Conservation (phyloP, 768 basidiomycete species). For the Macrolepiota fuliginosa region DNA sequence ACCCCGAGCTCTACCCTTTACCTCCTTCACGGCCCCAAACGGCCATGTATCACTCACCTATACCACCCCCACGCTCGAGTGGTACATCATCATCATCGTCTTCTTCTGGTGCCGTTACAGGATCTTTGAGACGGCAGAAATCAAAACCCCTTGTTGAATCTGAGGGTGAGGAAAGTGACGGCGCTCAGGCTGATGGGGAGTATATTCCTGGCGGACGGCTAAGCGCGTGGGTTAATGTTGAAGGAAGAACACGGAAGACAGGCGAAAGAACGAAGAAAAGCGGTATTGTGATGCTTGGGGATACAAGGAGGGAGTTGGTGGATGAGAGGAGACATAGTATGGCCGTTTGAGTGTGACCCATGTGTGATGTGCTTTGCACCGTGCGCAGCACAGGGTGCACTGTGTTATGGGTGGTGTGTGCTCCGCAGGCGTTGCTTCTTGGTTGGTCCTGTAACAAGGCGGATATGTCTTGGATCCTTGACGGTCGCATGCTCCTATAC, state of each 20-base stretch:
- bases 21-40: slow-evolving; percentile 35
- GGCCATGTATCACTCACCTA: slow-evolving; percentile 28
- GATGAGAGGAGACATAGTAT: slow-evolving; percentile 68
- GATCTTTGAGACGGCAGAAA: slow-evolving; percentile 47
- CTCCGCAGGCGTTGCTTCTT: background rate
- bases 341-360: slow-evolving; percentile 41
- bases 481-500: background rate
- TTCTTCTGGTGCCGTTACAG: slow-evolving; percentile 21
- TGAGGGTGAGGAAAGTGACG: slow-evolving; percentile 62
- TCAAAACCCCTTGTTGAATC: slow-evolving; percentile 47
- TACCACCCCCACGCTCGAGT: slow-evolving; percentile 27
- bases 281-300: slow-evolving; percentile 23
- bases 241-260: slow-evolving; percentile 48
- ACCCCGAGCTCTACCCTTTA: slow-evolving; percentile 34
- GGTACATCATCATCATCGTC: slow-evolving; percentile 24
- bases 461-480: background rate
- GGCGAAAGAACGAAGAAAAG: slow-evolving; percentile 21
- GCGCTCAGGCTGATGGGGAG: slow-evolving; percentile 71
- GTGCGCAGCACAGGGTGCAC: background rate
- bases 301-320: slow-evolving; percentile 38
- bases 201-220: slow-evolving; percentile 34
- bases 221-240: slow-evolving; percentile 50
- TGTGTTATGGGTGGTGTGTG: background rate
- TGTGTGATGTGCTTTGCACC: background rate
- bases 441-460: background rate